Conservation (phyloP, 805 yeast genomes). For the Hanseniaspora valbyensis region DNA sequence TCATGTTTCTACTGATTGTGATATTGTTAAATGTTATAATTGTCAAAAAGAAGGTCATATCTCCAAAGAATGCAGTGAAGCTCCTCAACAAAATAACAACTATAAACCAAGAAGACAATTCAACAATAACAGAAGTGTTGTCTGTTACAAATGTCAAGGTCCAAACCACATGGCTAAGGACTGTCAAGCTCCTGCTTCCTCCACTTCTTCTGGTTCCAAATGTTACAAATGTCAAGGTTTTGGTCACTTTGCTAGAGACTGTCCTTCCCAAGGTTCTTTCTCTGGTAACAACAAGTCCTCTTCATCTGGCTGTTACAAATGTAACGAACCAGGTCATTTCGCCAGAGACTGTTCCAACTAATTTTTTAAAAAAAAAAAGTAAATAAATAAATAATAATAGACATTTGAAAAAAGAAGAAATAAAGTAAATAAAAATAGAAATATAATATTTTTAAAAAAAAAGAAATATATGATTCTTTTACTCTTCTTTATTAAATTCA, state of each 20-base stretch:
- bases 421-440: neutral
- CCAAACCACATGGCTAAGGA: conserved; percentile 90
- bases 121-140: conserved; percentile 17
- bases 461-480: no score
- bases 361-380: neutral
- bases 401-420: no score
- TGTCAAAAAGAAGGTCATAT: conserved; percentile 72
- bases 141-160: conserved; percentile 82
- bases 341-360: conserved; percentile 54
- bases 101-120: conserved; percentile 18
- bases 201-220: conserved; percentile 39
- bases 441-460: no score
- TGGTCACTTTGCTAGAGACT: conserved; percentile 83
- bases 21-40: conserved; percentile 66
- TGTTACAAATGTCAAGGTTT: conserved; percentile 88
- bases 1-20: conserved; percentile 77
- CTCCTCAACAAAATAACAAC: conserved; percentile 23
- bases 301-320: conserved; percentile 35
- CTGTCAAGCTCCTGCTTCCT: conserved; percentile 55
- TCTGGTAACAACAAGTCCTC: conserved; percentile 32
- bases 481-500: no score
- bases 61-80: conserved; percentile 52
- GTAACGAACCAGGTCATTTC: conserved; percentile 65
- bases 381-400: neutral
- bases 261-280: conserved; percentile 43